Evolutionary conservation across 2,329 filamentous ascomycete genomes (phyloP).

Genomic region (Geosmithia morbida): DNA sequence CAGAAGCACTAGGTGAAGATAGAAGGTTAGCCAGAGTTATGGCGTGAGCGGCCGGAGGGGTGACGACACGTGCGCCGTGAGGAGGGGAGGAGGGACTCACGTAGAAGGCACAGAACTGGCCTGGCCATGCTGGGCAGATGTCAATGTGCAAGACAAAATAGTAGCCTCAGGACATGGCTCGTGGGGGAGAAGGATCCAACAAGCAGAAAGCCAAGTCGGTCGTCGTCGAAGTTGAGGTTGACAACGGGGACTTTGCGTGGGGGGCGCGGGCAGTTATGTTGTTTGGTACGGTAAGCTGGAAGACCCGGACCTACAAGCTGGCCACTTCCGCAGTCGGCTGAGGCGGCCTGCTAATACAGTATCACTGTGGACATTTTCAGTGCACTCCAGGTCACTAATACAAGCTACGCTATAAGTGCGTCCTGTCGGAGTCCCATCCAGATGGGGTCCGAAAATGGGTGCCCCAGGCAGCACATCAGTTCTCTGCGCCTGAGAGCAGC

Average conservation of each 20-base stretch:
- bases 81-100: constrained; percentile 15
- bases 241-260: neutral
- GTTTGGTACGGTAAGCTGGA: neutral
- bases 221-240: neutral
- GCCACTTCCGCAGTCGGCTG: neutral
- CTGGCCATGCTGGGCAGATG: constrained; percentile 10
- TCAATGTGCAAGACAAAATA: constrained; percentile 14
- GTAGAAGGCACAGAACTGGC: constrained; percentile 22
- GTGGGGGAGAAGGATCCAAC: neutral
- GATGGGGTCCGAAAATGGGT: too few species aligned
- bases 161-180: neutral
- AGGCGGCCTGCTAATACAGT: neutral
- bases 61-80: constrained; percentile 1
- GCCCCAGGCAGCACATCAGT: too few species aligned
- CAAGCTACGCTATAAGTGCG: too few species aligned
- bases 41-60: neutral
- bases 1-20: constrained; percentile 27
- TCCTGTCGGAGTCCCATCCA: too few species aligned
- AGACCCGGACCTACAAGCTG: neutral
- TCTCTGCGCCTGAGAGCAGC: too few species aligned
- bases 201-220: neutral
- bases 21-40: constrained; percentile 5
- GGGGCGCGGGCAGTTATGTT: neutral
- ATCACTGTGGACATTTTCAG: too few species aligned
- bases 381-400: neutral